A percentile compares a stretch with the other conserved stretches of the same genome.
These are phyloP conservation scores for Pythium phragmiticola DNA, from an alignment of 352 stramenopile genomes.

Conservation along the genomic window DNA sequence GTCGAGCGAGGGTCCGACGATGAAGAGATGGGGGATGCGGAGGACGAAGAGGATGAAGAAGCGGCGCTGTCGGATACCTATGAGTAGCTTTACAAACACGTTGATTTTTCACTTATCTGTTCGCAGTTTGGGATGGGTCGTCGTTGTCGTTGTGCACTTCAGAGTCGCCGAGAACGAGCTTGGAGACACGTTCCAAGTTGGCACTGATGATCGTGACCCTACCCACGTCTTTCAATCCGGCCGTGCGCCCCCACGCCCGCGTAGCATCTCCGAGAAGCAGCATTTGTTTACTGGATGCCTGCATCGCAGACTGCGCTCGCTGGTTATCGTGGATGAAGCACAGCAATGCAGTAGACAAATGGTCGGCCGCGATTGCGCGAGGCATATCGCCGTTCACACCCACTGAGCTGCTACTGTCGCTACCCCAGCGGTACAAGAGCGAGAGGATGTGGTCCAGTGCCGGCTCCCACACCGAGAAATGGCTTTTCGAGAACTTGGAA, in stretches of 20 bases:
- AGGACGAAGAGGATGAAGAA: constrained; percentile 27
- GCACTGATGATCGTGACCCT: not conserved
- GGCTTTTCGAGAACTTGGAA: constrained; percentile 47
- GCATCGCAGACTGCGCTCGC: constrained; percentile 45
- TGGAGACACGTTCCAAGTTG: constrained; percentile 10
- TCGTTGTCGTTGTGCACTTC: not conserved
- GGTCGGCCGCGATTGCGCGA: constrained; percentile 4
- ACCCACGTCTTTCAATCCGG: not conserved
- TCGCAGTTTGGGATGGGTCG: not conserved
- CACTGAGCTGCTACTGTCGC: not conserved
- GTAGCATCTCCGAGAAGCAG: constrained; percentile 2
- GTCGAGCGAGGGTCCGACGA: constrained; percentile 45
- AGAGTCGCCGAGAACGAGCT: not conserved
- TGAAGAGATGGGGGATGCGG: constrained; percentile 10
- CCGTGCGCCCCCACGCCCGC: constrained; percentile 3
- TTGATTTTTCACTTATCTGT: constrained; percentile 1
- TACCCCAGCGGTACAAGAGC: not conserved
- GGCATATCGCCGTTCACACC: not conserved
- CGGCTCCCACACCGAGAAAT: constrained; percentile 61
- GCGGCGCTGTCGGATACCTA: constrained; percentile 31
- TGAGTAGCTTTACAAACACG: constrained; percentile 9
- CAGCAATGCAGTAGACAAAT: constrained; percentile 46
- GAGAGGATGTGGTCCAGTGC: constrained; percentile 38
- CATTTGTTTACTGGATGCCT: constrained; percentile 3
- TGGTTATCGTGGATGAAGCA: constrained; percentile 69